A percentile compares a stretch with the other conserved stretches of the same genome.
These are phyloP conservation scores for Dioscorea dumetorum DNA, from an alignment of 106 monocot species.

Conservation along the genomic window DNA sequence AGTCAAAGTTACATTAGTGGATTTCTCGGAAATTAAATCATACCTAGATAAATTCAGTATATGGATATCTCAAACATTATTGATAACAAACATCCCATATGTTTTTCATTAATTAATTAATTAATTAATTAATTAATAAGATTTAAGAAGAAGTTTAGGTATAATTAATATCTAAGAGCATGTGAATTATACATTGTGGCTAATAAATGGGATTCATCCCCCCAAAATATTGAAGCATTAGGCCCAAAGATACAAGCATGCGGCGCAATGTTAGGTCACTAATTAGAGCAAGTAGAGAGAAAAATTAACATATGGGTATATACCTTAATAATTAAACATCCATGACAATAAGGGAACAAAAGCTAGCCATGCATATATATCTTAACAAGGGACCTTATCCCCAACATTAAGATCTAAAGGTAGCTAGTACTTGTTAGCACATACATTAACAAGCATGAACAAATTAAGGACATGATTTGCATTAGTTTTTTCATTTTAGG, in stretches of 20 bases:
- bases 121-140: too few species aligned
- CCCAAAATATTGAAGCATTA: too few species aligned
- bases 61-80: too few species aligned
- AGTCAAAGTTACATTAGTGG: too few species aligned
- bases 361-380: neutral
- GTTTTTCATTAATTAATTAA: too few species aligned
- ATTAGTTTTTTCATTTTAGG: neutral
- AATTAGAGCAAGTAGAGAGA: slow-evolving; percentile 12
- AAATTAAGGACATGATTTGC: neutral
- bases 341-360: slow-evolving; percentile 2
- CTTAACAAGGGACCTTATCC: slow-evolving; percentile 2
- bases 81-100: too few species aligned
- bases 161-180: too few species aligned
- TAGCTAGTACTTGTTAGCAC: neutral
- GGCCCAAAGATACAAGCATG: neutral
- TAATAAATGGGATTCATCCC: too few species aligned
- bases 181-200: too few species aligned
- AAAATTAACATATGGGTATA: neutral
- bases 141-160: too few species aligned
- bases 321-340: neutral
- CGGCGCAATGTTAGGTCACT: slow-evolving; percentile 10
- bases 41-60: too few species aligned
- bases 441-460: slow-evolving; percentile 1
- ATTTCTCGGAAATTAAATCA: too few species aligned
- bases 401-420: slow-evolving; percentile 5